These are phyloP conservation scores for Prunus armeniaca DNA, from an alignment of 306 rosid genomes.

Conservation along the genomic window DNA sequence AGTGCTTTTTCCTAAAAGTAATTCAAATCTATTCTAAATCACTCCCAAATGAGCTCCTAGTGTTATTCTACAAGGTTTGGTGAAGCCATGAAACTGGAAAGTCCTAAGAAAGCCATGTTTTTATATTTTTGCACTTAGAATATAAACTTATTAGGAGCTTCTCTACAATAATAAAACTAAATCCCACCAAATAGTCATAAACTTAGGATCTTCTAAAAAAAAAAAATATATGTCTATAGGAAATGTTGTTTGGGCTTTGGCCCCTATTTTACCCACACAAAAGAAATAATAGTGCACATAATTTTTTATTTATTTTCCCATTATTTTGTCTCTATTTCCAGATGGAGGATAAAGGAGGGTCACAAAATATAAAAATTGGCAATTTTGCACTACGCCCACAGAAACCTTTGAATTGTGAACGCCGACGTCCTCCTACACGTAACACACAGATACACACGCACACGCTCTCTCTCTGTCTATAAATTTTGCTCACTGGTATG, in stretches of 20 bases:
- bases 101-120: no score
- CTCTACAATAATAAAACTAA: no score
- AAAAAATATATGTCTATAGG: no score
- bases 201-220: no score
- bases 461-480: neutral
- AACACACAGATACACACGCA: neutral
- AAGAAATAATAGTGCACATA: neutral
- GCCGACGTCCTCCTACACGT: neutral
- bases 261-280: no score
- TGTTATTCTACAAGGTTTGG: no score
- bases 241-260: no score
- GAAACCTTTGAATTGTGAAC: neutral
- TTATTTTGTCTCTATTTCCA: neutral
- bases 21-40: no score
- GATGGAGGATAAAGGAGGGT: neutral
- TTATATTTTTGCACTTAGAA: no score
- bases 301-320: neutral
- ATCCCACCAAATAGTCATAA: neutral
- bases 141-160: no score
- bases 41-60: no score
- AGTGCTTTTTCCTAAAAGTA: fast-evolving
- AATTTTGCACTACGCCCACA: neutral
- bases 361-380: neutral
- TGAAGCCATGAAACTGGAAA: no score
- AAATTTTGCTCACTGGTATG: neutral